A percentile compares a stretch with the other conserved stretches of the same genome.
These are phyloP conservation scores for Penicillium cosmopolitanum DNA, from an alignment of 495 filamentous ascomycete genomes.

Conservation along the genomic window DNA sequence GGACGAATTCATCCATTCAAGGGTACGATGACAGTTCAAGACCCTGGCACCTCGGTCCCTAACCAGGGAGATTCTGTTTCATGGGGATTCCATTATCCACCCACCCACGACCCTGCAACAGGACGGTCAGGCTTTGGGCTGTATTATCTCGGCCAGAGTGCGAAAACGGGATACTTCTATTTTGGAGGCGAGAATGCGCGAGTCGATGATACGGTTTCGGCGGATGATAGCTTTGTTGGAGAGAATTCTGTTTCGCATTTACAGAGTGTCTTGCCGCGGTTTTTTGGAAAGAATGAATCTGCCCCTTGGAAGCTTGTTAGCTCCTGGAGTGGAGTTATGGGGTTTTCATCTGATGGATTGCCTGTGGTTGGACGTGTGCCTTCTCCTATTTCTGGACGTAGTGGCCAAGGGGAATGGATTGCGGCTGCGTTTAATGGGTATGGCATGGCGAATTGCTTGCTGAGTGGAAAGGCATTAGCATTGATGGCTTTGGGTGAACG, in stretches of 20 bases:
- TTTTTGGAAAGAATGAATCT: slow-evolving; percentile 45
- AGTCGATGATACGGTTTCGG: slow-evolving; percentile 59
- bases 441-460: slow-evolving; percentile 78
- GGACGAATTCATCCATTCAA: slow-evolving; percentile 78
- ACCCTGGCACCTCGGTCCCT: slow-evolving; percentile 46
- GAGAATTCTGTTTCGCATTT: slow-evolving; percentile 34
- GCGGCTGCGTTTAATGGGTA: slow-evolving; percentile 73
- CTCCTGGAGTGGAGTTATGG: slow-evolving; percentile 86
- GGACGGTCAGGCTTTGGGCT: slow-evolving; percentile 61
- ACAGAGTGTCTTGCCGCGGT: slow-evolving; percentile 24
- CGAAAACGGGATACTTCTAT: slow-evolving; percentile 46
- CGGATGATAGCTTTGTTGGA: slow-evolving; percentile 54
- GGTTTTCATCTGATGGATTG: slow-evolving; percentile 66
- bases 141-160: slow-evolving; percentile 77
- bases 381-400: slow-evolving; percentile 42
- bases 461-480: slow-evolving; percentile 68
- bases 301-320: slow-evolving; percentile 37
- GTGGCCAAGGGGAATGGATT: slow-evolving; percentile 52
- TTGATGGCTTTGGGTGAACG: slow-evolving; percentile 31
- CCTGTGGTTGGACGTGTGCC: slow-evolving; percentile 76
- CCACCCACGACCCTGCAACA: slow-evolving; percentile 20
- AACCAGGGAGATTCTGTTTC: slow-evolving; percentile 30
- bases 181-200: slow-evolving; percentile 64
- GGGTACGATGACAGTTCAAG: slow-evolving; percentile 72
- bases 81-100: slow-evolving; percentile 40